Evolutionary conservation across 139 green algal genomes (phyloP), one percentile per base, ranked within the genome.

Genomic region (Asterochloris sp.): DNA sequence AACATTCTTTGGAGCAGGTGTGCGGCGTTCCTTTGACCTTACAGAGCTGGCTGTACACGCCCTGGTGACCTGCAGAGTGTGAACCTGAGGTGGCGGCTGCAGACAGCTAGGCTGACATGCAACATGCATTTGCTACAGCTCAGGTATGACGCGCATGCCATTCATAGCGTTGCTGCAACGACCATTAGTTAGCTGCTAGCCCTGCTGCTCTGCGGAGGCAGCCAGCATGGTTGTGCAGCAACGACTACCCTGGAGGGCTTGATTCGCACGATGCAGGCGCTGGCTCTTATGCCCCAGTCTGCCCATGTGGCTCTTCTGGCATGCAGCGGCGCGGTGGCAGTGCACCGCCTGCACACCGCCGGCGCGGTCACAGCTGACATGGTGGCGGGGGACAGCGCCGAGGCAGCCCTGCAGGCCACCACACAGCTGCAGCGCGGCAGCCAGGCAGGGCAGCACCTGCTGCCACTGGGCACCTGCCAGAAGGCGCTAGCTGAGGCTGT

Each of bases 241-340:
- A 10, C 38, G 6, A 54, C 38, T 6, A 54, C 38, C 26, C 11
- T 60, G 54, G 74, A n/a, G 60, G 0, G 26, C 23, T 69, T 19
- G 27, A 11, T 68, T 62, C 14, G 24, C 13, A 11, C n/a, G 67
- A 71, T 71, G 80, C 80, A 83, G 80, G 74, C 81, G 13, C 29
- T 87, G 11, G 26, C 26, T 21, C 15, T 21, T 10, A 12, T 83
- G 62, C 78, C 78, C 13, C 29, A 26, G 12, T 15, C 26, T 12
- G 71, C 69, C 28, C 78, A 60, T 15, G 23, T 87, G 13, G 68
- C 61, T 61, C 66, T 87, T 12, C 61, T 87, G 26, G 82, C 84
- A 9, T 85, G 85, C 15, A 24, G 74, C 76, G 47, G 71, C 24
- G 71, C 77, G 47, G 79, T 87, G 28, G 54, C 79, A 17, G 79